Evolutionary conservation across 2,329 filamentous ascomycete genomes (phyloP).

Genomic region (Trichoderma koningii): DNA sequence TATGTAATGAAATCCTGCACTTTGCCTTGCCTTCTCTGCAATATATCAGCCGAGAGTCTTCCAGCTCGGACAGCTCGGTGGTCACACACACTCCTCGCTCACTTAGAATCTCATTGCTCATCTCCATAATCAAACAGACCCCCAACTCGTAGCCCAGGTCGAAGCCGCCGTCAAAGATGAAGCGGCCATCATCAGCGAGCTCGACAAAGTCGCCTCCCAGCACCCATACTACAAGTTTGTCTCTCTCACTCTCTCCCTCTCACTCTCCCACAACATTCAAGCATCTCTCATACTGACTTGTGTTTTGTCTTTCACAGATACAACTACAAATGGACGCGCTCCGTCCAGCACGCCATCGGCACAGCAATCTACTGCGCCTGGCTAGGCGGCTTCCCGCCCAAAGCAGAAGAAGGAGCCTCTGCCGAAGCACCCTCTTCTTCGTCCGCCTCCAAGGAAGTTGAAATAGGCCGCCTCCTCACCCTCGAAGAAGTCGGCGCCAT

Average conservation of each 20-base stretch:
- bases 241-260: background rate
- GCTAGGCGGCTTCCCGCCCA: slow-evolving; percentile 69
- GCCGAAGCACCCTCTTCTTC: slow-evolving; percentile 47
- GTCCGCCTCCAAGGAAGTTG: slow-evolving; percentile 36
- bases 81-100: too few relatives aligned
- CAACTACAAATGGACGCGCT: slow-evolving; percentile 82
- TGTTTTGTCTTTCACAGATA: slow-evolving; percentile 50
- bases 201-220: slow-evolving; percentile 73
- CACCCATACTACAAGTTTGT: slow-evolving; percentile 92
- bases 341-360: slow-evolving; percentile 75
- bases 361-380: slow-evolving; percentile 65
- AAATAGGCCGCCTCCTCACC: slow-evolving; percentile 70
- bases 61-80: too few relatives aligned
- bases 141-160: slow-evolving; percentile 67
- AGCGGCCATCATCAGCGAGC: slow-evolving; percentile 67
- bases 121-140: slow-evolving; percentile 47
- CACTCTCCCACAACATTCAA: background rate
- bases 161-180: slow-evolving; percentile 73
- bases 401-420: slow-evolving; percentile 41
- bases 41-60: background rate
- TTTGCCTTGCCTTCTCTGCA: background rate
- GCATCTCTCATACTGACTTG: background rate
- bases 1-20: slow-evolving; percentile 37
- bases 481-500: slow-evolving; percentile 84
- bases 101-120: background rate